A percentile compares a stretch with the other conserved stretches of the same genome.
These are phyloP conservation scores for Luffa aegyptiaca DNA, from an alignment of 306 rosid species.

Conservation along the genomic window DNA sequence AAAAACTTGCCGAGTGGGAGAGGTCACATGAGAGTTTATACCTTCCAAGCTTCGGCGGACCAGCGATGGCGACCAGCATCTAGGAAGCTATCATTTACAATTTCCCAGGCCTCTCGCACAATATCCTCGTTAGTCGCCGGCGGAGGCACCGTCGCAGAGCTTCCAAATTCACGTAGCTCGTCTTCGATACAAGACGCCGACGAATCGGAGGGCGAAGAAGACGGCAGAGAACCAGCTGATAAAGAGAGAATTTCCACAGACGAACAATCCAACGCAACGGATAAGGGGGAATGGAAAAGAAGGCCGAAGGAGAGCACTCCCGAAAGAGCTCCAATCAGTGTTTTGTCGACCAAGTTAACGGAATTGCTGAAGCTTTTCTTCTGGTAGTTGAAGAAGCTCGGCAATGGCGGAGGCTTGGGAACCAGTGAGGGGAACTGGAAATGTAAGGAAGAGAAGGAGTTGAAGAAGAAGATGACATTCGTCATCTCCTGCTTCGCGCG, in stretches of 20 bases:
- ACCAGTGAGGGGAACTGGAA: conserved; percentile 4
- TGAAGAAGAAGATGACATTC: conserved; percentile 27
- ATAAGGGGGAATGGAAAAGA: conserved; percentile 24
- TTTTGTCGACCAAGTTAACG: conserved; percentile 14
- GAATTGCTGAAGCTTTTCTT: neutral
- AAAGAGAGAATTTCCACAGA: neutral
- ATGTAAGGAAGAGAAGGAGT: conserved; percentile 14
- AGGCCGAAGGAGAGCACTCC: conserved; percentile 40
- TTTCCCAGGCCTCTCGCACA: conserved; percentile 92
- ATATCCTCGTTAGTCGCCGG: conserved; percentile 53
- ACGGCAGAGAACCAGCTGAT: neutral
- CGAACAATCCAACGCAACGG: conserved; percentile 25
- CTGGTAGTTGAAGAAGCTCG: neutral
- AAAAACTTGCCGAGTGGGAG: neutral
- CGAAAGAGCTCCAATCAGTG: conserved; percentile 27
- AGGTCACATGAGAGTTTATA: neutral
- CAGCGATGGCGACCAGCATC: conserved; percentile 51
- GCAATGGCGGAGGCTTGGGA: conserved; percentile 14
- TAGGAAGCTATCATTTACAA: conserved; percentile 72
- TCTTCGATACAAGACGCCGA: conserved; percentile 40
- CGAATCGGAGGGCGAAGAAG: conserved; percentile 12
- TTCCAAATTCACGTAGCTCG: conserved; percentile 10
- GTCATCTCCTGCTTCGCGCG: conserved; percentile 22
- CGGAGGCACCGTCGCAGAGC: conserved; percentile 17
- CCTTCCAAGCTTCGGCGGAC: conserved; percentile 76